Conservation (phyloP, 495 filamentous ascomycete species). For the Lepraria neglecta region DNA sequence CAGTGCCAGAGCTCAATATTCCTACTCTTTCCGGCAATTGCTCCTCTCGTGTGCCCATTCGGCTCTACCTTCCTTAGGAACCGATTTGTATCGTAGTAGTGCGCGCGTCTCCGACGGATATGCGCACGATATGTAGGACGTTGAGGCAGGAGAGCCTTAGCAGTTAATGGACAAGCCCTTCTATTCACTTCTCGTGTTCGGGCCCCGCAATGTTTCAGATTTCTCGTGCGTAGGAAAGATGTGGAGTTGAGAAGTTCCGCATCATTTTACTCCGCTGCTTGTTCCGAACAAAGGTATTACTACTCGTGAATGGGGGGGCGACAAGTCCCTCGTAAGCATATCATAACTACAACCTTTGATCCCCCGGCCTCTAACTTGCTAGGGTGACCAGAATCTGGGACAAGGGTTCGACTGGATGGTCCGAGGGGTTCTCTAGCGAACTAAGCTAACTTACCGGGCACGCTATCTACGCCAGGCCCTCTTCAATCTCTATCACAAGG, state of each 20-base stretch:
- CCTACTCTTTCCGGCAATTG: neutral
- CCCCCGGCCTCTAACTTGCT: neutral
- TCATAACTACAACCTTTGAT: neutral
- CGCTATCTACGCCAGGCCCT: neutral
- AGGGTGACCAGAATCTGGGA: constrained; percentile 2
- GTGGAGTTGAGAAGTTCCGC: neutral
- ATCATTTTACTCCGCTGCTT: neutral
- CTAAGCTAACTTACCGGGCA: neutral
- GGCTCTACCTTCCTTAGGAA: neutral
- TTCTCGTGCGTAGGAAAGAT: neutral
- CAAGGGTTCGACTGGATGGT: constrained; percentile 8
- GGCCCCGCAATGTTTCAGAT: constrained; percentile 3
- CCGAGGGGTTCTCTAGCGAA: neutral
- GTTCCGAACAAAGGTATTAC: neutral
- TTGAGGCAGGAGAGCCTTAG: neutral
- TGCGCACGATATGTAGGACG: neutral
- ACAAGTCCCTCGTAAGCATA: neutral
- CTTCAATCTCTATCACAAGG: constrained; percentile 1
- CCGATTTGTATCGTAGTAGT: neutral
- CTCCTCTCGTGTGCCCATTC: neutral
- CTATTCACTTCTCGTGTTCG: neutral
- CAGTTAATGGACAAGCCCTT: neutral
- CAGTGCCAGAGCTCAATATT: neutral
- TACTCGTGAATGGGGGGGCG: neutral
- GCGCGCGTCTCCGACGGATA: neutral